Evolutionary conservation across 2,329 filamentous ascomycete genomes (phyloP).

Genomic region (Fusarium poae): DNA sequence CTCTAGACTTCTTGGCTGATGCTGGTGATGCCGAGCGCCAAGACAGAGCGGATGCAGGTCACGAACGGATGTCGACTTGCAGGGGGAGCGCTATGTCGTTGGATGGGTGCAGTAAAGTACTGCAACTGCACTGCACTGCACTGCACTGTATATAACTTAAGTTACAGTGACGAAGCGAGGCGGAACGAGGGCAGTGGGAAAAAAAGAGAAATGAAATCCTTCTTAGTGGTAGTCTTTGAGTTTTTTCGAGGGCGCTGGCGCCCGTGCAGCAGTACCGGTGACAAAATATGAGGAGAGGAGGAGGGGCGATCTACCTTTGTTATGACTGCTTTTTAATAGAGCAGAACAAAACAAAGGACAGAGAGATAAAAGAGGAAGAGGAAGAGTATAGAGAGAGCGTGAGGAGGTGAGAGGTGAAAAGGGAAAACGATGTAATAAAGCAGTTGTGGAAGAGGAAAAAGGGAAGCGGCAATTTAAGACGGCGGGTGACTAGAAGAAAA

Average conservation of each 20-base stretch:
- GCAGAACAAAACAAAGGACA: constrained; percentile 23
- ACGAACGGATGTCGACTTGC: constrained; percentile 42
- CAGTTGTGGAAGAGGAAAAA: constrained; percentile 33
- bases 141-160: constrained; percentile 10
- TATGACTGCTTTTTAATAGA: constrained; percentile 34
- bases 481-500: constrained; percentile 40
- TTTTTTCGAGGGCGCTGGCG: constrained; percentile 41
- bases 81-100: constrained; percentile 19
- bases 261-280: constrained; percentile 38
- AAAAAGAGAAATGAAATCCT: neutral
- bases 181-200: neutral
- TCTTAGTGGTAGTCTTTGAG: constrained; percentile 42
- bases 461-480: constrained; percentile 49
- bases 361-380: constrained; percentile 8
- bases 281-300: constrained; percentile 26
- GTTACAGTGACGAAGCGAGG: constrained; percentile 19
- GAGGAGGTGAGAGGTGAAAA: constrained; percentile 12
- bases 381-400: constrained; percentile 1
- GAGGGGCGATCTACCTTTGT: constrained; percentile 33
- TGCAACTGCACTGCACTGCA: constrained; percentile 1
- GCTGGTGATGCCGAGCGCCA: constrained; percentile 41
- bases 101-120: constrained; percentile 2
- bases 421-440: constrained; percentile 28
- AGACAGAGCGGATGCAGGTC: constrained; percentile 40
- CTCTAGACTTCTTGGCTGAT: constrained; percentile 32